phyloP scores from a whole-genome alignment of 2,329 filamentous ascomycete species.

The Diaporthe ilicicola region DNA sequence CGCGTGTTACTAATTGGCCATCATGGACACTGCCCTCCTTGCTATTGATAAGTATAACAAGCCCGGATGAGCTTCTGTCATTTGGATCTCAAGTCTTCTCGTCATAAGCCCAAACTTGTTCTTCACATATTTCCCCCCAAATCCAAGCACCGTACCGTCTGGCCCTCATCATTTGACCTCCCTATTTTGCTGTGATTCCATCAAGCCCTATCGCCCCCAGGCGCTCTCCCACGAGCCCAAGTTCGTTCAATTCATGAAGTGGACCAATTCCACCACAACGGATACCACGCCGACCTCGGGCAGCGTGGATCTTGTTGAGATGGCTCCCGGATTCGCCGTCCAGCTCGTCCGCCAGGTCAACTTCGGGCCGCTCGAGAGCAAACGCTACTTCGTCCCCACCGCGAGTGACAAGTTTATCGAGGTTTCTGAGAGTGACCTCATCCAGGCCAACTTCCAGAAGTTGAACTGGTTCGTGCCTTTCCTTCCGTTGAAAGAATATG shows the following conservation, averaged over 20 bases:
- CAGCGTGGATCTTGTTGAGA: conserved; percentile 28
- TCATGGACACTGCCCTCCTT: too few relatives aligned
- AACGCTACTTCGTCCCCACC: conserved; percentile 49
- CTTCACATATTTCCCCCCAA: background rate
- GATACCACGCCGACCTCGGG: background rate
- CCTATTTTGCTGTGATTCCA: conserved; percentile 39
- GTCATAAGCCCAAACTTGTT: background rate
- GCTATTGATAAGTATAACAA: background rate
- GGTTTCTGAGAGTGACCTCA: conserved; percentile 47
- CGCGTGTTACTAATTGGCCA: background rate
- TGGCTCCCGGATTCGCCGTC: conserved; percentile 41
- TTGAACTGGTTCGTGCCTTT: conserved; percentile 49
- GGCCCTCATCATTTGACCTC: conserved; percentile 29
- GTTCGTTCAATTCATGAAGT: conserved; percentile 41
- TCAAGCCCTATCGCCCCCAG: conserved; percentile 39
- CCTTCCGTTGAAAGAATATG: background rate
- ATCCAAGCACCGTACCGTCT: background rate
- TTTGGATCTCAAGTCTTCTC: background rate
- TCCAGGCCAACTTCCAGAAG: conserved; percentile 53
- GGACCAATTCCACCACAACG: conserved; percentile 38
- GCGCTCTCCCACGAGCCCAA: conserved; percentile 39
- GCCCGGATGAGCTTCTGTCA: background rate
- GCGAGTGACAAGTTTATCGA: conserved; percentile 42
- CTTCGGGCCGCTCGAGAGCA: conserved; percentile 52
- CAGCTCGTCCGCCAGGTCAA: conserved; percentile 56